Percentiles rank a stretch among this genome's conserved stretches.
These are phyloP conservation scores for Termitomyces bulborhizus DNA, from an alignment of 768 basidiomycete genomes.

Conservation along the genomic window DNA sequence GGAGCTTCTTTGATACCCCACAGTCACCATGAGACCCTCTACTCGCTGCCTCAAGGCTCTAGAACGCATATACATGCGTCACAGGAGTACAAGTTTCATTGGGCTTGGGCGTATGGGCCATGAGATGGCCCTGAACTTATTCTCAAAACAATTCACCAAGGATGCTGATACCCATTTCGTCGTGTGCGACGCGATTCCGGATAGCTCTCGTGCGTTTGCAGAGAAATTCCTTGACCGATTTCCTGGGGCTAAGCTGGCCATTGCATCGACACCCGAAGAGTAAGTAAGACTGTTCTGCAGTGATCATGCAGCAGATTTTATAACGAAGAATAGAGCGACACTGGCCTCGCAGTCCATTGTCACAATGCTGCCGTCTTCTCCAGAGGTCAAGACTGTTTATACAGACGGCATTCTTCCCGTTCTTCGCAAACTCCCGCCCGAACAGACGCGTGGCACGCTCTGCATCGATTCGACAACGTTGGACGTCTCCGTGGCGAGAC, in stretches of 20 bases:
- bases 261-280: slow-evolving; percentile 67
- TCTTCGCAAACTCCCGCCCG: slow-evolving; percentile 41
- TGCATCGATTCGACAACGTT: slow-evolving; percentile 91
- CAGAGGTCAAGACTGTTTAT: slow-evolving; percentile 80
- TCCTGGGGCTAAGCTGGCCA: slow-evolving; percentile 51
- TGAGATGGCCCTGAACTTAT: slow-evolving; percentile 82
- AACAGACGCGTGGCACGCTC: slow-evolving; percentile 39
- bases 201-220: slow-evolving; percentile 50
- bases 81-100: slow-evolving; percentile 66
- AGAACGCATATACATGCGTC: slow-evolving; percentile 28
- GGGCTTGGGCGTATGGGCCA: slow-evolving; percentile 87
- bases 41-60: slow-evolving; percentile 33
- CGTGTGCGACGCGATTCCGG: slow-evolving; percentile 71
- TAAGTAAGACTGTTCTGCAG: slow-evolving; percentile 32
- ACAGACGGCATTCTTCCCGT: slow-evolving; percentile 59
- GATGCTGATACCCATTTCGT: slow-evolving; percentile 54
- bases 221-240: slow-evolving; percentile 48
- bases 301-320: slow-evolving; percentile 8
- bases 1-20: slow-evolving; percentile 6
- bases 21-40: slow-evolving; percentile 44
- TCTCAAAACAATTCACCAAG: slow-evolving; percentile 62
- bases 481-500: slow-evolving; percentile 68
- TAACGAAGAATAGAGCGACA: slow-evolving; percentile 45
- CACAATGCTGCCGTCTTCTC: slow-evolving; percentile 91
- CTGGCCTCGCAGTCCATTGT: slow-evolving; percentile 59